Percentiles rank a stretch among this genome's conserved stretches.
Conservation (phyloP, 345 rosid species). For the Boechera divaricarpa region DNA sequence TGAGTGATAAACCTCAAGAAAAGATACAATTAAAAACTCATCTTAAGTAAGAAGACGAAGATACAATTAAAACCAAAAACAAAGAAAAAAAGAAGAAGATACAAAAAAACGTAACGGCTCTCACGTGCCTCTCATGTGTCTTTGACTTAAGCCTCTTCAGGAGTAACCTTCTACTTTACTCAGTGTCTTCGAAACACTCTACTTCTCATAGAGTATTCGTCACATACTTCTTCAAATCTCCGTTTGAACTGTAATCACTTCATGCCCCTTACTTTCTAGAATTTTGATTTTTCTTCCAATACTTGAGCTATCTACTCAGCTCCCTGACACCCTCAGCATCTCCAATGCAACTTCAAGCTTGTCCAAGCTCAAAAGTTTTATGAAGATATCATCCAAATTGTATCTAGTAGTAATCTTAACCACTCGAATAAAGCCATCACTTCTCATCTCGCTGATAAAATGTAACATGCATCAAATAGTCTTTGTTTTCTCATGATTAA, state of each 20-base stretch:
- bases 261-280: neutral
- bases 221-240: too few relatives aligned
- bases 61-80: neutral
- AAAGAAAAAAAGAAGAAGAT: neutral
- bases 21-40: neutral
- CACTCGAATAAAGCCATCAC: neutral
- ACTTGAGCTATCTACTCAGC: too few relatives aligned
- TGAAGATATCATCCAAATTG: neutral
- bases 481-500: neutral
- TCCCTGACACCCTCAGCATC: neutral
- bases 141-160: neutral
- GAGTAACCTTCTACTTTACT: neutral
- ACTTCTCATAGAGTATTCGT: too few relatives aligned
- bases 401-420: neutral
- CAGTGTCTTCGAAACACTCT: neutral
- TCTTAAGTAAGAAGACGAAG: neutral
- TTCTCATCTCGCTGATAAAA: too few relatives aligned
- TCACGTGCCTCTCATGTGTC: neutral
- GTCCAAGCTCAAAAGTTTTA: neutral
- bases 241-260: neutral
- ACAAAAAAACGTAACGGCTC: neutral
- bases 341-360: neutral
- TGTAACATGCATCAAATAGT: too few relatives aligned
- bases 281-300: neutral
- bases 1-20: too few relatives aligned